Conservation (phyloP, 495 filamentous ascomycete species). For the Xylaria castorea region DNA sequence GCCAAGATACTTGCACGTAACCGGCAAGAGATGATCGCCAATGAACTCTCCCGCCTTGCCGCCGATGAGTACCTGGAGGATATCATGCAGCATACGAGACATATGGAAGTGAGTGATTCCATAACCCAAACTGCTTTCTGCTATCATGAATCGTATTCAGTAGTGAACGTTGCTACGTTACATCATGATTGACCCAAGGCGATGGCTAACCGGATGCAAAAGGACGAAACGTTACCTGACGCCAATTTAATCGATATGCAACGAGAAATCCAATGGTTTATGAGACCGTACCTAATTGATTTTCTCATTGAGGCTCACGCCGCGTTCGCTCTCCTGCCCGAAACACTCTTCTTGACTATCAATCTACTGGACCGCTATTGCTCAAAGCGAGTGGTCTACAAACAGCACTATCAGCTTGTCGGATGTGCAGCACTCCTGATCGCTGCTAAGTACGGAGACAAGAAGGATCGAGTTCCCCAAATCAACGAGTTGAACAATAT, state of each 20-base stretch:
- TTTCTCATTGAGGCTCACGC: constrained; percentile 97
- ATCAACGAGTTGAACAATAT: constrained; percentile 97
- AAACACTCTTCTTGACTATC: constrained; percentile 93
- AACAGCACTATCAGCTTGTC: constrained; percentile 97
- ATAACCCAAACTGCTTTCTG: background rate
- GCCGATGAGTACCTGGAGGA: constrained; percentile 92
- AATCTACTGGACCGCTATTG: constrained; percentile 98
- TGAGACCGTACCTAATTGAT: constrained; percentile 97
- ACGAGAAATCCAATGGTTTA: constrained; percentile 99
- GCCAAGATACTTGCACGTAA: constrained; percentile 75
- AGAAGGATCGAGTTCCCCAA: constrained; percentile 94
- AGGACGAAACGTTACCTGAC: constrained; percentile 91
- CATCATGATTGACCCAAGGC: constrained; percentile 27
- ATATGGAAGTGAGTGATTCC: constrained; percentile 79
- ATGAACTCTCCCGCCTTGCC: constrained; percentile 81
- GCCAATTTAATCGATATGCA: constrained; percentile 98
- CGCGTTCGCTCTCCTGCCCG: constrained; percentile 90
- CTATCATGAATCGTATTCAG: background rate
- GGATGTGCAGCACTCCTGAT: constrained; percentile 96
- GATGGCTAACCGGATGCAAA: constrained; percentile 22
- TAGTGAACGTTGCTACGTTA: background rate
- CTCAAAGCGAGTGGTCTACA: constrained; percentile 97
- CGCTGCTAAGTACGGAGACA: constrained; percentile 97
- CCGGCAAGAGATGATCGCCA: constrained; percentile 81
- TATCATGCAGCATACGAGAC: constrained; percentile 88